These are phyloP conservation scores for Neckera pumila DNA, from an alignment of 225 moss, liverwort and hornwort genomes.

Conservation along the genomic window DNA sequence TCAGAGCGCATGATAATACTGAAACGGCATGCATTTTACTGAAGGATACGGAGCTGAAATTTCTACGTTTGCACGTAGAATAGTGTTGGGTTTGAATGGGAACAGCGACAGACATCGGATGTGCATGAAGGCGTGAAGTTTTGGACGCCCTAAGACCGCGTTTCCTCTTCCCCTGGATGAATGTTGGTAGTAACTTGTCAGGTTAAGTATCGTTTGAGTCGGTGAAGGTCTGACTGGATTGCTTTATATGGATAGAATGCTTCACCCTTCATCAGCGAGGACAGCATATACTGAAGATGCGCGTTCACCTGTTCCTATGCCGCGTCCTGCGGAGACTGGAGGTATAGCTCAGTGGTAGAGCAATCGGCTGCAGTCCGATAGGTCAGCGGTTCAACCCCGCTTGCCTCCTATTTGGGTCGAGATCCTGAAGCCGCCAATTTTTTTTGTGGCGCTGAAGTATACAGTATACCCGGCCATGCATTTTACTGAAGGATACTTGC, in stretches of 20 bases:
- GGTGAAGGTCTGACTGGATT: background rate
- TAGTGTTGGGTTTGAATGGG: background rate
- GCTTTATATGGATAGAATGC: background rate
- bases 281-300: fast-evolving
- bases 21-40: too few relatives aligned
- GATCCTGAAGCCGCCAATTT: too few relatives aligned
- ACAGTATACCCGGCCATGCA: too few relatives aligned
- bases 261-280: fast-evolving
- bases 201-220: too few relatives aligned
- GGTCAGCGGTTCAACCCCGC: slow-evolving; percentile 6
- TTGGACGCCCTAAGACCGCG: too few relatives aligned
- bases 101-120: background rate
- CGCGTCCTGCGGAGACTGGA: fast-evolving
- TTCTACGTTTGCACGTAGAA: background rate
- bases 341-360: slow-evolving; percentile 9
- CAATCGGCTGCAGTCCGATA: slow-evolving; percentile 3
- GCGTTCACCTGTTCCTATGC: fast-evolving
- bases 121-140: too few relatives aligned
- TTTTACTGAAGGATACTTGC: too few relatives aligned
- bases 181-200: background rate
- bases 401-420: background rate
- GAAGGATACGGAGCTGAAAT: too few relatives aligned
- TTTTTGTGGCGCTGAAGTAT: too few relatives aligned
- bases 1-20: background rate
- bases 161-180: too few relatives aligned